Evolutionary conservation across 1,139 yeast genomes (phyloP).

Genomic region (Pichia sp.): DNA sequence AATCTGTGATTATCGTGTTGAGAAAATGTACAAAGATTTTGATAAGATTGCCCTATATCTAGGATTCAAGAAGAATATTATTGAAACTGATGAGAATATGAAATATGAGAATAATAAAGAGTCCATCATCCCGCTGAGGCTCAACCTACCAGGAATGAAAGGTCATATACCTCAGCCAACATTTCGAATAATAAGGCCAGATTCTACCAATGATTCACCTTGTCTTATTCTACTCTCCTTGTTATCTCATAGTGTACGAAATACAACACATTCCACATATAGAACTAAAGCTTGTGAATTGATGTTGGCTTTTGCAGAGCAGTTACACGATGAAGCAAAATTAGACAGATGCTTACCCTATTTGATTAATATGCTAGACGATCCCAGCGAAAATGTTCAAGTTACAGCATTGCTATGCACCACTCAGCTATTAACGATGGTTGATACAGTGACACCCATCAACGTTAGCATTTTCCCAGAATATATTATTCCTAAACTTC

Average conservation of each 20-base stretch:
- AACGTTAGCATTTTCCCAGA: constrained; percentile 74
- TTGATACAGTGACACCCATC: constrained; percentile 64
- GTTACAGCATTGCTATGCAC: constrained; percentile 49
- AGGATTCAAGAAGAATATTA: constrained; percentile 30
- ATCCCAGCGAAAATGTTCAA: constrained; percentile 51
- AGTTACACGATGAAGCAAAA: constrained; percentile 73
- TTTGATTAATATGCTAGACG: constrained; percentile 50
- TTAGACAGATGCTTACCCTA: constrained; percentile 83
- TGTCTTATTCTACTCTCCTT: constrained; percentile 59
- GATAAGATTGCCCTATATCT: constrained; percentile 44
- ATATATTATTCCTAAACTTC: constrained; percentile 68
- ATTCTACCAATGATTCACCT: constrained; percentile 35
- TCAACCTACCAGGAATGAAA: constrained; percentile 45
- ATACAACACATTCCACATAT: constrained; percentile 54
- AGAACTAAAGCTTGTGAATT: constrained; percentile 70
- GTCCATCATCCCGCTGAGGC: constrained; percentile 33
- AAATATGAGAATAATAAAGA: background rate
- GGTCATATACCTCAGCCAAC: constrained; percentile 38
- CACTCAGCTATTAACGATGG: constrained; percentile 56
- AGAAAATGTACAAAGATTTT: constrained; percentile 50
- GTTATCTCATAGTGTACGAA: constrained; percentile 58
- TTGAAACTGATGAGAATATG: constrained; percentile 12
- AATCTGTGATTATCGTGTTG: constrained; percentile 55
- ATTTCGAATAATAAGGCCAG: constrained; percentile 24
- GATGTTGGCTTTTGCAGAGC: constrained; percentile 68